Conservation (phyloP, 148 eudicot species). For the Pouteria glomerata region DNA sequence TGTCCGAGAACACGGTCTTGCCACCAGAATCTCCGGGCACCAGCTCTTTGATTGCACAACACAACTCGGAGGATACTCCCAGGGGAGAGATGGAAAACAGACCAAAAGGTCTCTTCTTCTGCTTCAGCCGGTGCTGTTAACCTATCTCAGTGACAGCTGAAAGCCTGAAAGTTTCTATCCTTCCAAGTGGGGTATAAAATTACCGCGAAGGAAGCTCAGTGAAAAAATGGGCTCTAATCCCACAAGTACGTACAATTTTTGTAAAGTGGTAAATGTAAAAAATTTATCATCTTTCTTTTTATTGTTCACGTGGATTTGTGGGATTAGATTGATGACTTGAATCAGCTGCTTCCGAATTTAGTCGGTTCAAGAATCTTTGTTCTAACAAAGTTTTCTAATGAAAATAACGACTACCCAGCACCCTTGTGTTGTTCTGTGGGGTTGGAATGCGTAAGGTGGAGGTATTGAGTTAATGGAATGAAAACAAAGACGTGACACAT, state of each 20-base stretch:
- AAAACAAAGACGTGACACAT: too few relatives aligned
- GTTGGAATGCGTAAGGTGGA: too few relatives aligned
- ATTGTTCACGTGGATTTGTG: neutral
- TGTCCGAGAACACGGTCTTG: constrained; percentile 58
- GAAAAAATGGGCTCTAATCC: neutral
- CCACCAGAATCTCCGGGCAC: constrained; percentile 98
- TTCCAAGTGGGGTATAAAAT: neutral
- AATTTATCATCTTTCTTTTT: neutral
- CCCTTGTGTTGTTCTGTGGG: too few relatives aligned
- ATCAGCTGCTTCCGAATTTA: neutral
- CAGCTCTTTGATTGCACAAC: constrained; percentile 66
- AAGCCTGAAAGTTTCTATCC: neutral
- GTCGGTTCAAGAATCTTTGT: constrained; percentile 3
- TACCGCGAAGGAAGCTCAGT: neutral
- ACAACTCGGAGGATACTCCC: constrained; percentile 62
- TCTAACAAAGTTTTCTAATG: constrained; percentile 3
- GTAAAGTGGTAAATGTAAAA: constrained; percentile 3
- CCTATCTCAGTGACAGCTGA: neutral
- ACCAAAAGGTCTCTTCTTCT: constrained; percentile 58
- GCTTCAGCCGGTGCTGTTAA: constrained; percentile 55
- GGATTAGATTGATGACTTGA: constrained; percentile 16
- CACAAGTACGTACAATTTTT: neutral
- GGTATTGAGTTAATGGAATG: too few relatives aligned
- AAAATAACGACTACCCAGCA: neutral
- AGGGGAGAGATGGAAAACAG: constrained; percentile 50